Conservation (phyloP, 306 rosid genomes). For the Acacia melanoxylon region DNA sequence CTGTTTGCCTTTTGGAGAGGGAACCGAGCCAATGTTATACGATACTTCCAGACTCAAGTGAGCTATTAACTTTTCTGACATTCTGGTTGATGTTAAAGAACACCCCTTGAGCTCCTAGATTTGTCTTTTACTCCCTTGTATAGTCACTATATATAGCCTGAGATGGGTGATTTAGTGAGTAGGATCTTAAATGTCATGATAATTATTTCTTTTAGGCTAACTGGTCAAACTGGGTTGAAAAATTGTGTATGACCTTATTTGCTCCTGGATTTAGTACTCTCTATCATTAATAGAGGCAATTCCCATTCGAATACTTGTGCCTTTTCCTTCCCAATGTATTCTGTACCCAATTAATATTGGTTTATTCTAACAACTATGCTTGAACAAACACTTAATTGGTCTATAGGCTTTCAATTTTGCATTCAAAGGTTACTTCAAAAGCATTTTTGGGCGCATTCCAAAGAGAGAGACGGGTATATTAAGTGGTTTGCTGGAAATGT, state of each 20-base stretch:
- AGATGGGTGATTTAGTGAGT: background rate
- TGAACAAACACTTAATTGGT: slow-evolving; percentile 74
- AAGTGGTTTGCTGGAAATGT: slow-evolving; percentile 96
- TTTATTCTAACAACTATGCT: slow-evolving; percentile 38
- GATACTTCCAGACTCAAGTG: slow-evolving; percentile 96
- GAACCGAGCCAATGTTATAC: slow-evolving; percentile 76
- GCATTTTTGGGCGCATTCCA: slow-evolving; percentile 71
- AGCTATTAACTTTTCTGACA: slow-evolving; percentile 14
- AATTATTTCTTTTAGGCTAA: slow-evolving; percentile 3
- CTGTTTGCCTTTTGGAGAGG: slow-evolving; percentile 91
- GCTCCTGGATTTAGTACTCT: slow-evolving; percentile 7
- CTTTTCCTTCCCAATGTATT: slow-evolving; percentile 1
- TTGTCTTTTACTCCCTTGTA: background rate
- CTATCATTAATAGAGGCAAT: slow-evolving; percentile 4
- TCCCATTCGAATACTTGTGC: background rate
- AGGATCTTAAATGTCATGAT: background rate
- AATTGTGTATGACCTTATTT: background rate
- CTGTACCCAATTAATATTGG: background rate
- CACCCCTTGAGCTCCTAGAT: background rate
- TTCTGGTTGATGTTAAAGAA: slow-evolving; percentile 10
- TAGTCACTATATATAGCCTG: background rate
- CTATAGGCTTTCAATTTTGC: slow-evolving; percentile 99
- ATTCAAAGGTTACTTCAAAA: slow-evolving; percentile 96
- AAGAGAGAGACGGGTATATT: slow-evolving; percentile 86
- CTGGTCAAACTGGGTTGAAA: background rate